Conservation (phyloP, 2,329 filamentous ascomycete genomes). For the Neonectria ditissima region DNA sequence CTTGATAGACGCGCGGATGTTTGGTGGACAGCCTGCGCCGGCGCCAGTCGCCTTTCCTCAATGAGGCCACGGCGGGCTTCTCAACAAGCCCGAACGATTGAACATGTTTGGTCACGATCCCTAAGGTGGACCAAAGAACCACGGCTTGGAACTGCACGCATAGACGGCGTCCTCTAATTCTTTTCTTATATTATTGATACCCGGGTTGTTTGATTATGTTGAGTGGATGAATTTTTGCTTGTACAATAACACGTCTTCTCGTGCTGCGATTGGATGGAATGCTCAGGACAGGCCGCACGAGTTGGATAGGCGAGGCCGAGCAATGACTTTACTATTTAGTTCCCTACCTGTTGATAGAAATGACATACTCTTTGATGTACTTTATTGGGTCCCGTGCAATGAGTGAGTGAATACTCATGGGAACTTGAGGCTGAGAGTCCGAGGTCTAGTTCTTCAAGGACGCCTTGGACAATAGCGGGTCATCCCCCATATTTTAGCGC, state of each 20-base stretch:
- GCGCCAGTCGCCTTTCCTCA: slow-evolving; percentile 40
- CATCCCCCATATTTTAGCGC: slow-evolving; percentile 25
- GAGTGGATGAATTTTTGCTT: slow-evolving; percentile 23
- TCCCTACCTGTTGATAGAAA: slow-evolving; percentile 16
- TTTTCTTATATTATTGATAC: slow-evolving; percentile 44
- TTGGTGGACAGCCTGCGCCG: slow-evolving; percentile 46
- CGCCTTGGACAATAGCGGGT: slow-evolving; percentile 20
- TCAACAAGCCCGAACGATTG: neutral
- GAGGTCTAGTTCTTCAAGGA: no score
- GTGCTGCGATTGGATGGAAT: slow-evolving; percentile 13
- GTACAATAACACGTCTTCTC: slow-evolving; percentile 27
- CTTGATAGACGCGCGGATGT: slow-evolving; percentile 59
- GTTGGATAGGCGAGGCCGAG: slow-evolving; percentile 2
- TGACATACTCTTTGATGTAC: slow-evolving; percentile 4
- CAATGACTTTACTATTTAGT: slow-evolving; percentile 9
- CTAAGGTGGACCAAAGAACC: slow-evolving; percentile 4
- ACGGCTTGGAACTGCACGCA: slow-evolving; percentile 33
- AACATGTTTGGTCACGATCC: neutral
- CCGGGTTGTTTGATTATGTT: slow-evolving; percentile 34
- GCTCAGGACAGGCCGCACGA: slow-evolving; percentile 7
- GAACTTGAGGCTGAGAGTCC: neutral
- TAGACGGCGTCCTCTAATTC: slow-evolving; percentile 39
- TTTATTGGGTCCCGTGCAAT: neutral
- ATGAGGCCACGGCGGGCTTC: slow-evolving; percentile 18
- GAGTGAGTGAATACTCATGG: neutral